Base-by-base conservation (phyloP, 164 flowering plant species). In the Paratinospora sagittata region DNA sequence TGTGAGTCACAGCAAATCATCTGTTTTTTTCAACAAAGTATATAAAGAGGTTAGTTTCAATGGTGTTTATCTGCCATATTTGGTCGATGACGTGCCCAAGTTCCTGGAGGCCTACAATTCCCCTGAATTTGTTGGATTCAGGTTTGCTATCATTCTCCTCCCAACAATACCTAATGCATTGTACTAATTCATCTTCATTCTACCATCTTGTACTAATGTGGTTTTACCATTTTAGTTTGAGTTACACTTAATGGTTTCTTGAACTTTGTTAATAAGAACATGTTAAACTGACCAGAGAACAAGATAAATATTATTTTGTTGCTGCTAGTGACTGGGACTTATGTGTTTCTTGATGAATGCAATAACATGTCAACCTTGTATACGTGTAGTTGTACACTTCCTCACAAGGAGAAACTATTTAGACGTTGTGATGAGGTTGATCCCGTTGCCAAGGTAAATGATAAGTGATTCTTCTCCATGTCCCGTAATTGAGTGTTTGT, bases 51-150 rank as follows among this genome's bases (percentile, higher is more conserved):
- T 75, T 72, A 92, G 94, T 62, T 81, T 88, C 75, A 79, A 96
- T 87, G 98, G 93, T 36, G 89, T 91, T 34, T 96, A 78, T 83
- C 80, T 96, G 66, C 94, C 81, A 72, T 78, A 88, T 27, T 82
- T 96, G 80, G 98, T 96, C 74, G 99, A 96, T 80, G 88, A 91
- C 19, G 47, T 89, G 37, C 79, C 81, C 26, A 85, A 80, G 10
- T 91, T 96, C 80, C 80, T 91, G 74, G 68, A 69, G 17, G 85
- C 88, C 13, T 93, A 85, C 84, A 84, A 97, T 34, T 88, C 99
- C n/a, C 68, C 82, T 1, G 98, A 93, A 79, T 96, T 93, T 84
- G 81, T 84, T 69, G 99, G 98, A 71, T 96, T 88, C 90, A 93
- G 99, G 99, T 96, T 78, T 19, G 63, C 41, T 23, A 43, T 69